These are phyloP conservation scores for Thalassiosira delicatula DNA, from an alignment of 352 stramenopile species.

Conservation along the genomic window DNA sequence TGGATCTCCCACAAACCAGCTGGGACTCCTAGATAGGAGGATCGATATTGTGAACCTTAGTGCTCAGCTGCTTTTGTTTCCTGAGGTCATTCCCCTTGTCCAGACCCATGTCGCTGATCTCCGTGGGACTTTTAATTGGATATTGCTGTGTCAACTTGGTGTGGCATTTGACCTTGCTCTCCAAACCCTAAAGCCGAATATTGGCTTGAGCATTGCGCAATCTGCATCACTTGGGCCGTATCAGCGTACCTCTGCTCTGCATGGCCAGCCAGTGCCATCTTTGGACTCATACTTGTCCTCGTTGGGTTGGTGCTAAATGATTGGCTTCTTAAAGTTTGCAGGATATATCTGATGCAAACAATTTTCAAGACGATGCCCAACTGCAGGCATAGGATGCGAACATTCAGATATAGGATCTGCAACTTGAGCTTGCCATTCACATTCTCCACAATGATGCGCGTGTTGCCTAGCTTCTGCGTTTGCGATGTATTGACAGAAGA, in stretches of 20 bases:
- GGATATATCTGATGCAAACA: conserved; percentile 10
- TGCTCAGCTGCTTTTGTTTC: no score
- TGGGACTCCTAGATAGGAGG: no score
- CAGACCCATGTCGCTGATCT: no score
- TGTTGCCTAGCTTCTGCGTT: conserved; percentile 35
- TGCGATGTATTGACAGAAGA: conserved; percentile 10
- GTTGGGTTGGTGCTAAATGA: no score
- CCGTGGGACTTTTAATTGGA: no score
- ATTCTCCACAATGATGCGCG: conserved; percentile 27
- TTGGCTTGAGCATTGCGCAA: not conserved
- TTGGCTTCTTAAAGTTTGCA: conserved; percentile 36
- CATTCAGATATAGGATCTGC: conserved; percentile 12
- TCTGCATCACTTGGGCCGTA: not conserved
- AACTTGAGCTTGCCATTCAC: conserved; percentile 16
- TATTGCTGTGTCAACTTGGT: not conserved
- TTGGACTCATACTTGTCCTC: not conserved
- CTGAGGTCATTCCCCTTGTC: no score
- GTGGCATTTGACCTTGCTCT: not conserved
- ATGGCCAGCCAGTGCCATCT: not conserved
- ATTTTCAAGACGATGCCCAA: conserved; percentile 22
- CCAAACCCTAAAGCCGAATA: not conserved
- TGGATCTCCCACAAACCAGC: no score
- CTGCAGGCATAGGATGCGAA: conserved; percentile 8
- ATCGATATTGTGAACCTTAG: no score
- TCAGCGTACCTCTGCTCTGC: not conserved